Percentiles rank a stretch among this genome's conserved stretches.
Conservation (phyloP, 1,284 basidiomycete species). For the Ganoderma leucocontextum region DNA sequence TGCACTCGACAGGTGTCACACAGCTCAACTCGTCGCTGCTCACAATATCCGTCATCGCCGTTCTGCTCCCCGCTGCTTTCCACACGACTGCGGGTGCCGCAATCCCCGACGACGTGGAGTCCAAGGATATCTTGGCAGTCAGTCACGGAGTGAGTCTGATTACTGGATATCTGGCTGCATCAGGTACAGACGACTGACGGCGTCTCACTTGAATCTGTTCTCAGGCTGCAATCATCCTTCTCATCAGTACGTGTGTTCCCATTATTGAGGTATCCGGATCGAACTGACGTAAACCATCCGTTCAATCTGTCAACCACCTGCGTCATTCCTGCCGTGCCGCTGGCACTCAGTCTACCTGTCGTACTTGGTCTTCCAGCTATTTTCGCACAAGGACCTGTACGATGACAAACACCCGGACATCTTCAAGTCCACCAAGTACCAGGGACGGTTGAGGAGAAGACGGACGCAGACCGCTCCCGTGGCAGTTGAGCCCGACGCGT, state of each 20-base stretch:
- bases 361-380: slow-evolving; percentile 88
- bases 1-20: slow-evolving; percentile 60
- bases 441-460: slow-evolving; percentile 22
- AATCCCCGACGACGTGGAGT: slow-evolving; percentile 43
- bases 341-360: slow-evolving; percentile 67
- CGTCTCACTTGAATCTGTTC: not conserved
- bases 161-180: not conserved
- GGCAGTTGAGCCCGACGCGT: not conserved
- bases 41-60: slow-evolving; percentile 81
- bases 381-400: slow-evolving; percentile 83
- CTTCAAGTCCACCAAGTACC: slow-evolving; percentile 52
- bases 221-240: slow-evolving; percentile 80
- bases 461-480: slow-evolving; percentile 16
- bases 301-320: slow-evolving; percentile 5
- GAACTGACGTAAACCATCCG: not conserved
- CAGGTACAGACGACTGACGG: slow-evolving; percentile 22
- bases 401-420: slow-evolving; percentile 52
- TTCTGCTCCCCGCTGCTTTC: slow-evolving; percentile 78
- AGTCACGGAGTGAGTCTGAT: slow-evolving; percentile 74
- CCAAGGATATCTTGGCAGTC: slow-evolving; percentile 69
- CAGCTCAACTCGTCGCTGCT: slow-evolving; percentile 86
- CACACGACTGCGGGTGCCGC: slow-evolving; percentile 45
- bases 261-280: not conserved
- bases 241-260: slow-evolving; percentile 65
- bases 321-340: slow-evolving; percentile 1